Conservation (phyloP, 768 basidiomycete genomes). For the Harrya chromipes region DNA sequence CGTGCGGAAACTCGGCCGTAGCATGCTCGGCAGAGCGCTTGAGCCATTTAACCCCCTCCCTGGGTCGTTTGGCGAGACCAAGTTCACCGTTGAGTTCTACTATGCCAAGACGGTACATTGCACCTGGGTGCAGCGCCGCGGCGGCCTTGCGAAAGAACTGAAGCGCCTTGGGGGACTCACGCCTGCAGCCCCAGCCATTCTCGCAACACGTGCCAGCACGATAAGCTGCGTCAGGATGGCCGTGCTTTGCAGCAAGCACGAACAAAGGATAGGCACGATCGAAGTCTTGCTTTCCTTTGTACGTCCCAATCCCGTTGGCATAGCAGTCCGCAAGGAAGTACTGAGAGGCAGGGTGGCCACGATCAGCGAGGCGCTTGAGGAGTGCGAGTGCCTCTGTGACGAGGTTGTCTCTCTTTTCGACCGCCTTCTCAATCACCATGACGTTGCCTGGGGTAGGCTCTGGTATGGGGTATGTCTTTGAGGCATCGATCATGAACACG, state of each 20-base stretch:
- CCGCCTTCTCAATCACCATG: slow-evolving; percentile 75
- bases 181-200: slow-evolving; percentile 96
- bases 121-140: slow-evolving; percentile 86
- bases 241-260: slow-evolving; percentile 94
- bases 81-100: slow-evolving; percentile 96
- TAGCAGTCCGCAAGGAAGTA: slow-evolving; percentile 99
- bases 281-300: slow-evolving; percentile 89
- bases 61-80: slow-evolving; percentile 78
- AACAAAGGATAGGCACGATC: slow-evolving; percentile 97
- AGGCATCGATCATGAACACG: slow-evolving; percentile 97
- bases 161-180: slow-evolving; percentile 88
- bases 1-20: slow-evolving; percentile 94
- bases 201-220: slow-evolving; percentile 97
- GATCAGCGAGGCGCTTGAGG: slow-evolving; percentile 87
- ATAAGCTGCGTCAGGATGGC: slow-evolving; percentile 93
- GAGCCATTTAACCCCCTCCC: slow-evolving; percentile 98
- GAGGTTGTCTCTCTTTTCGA: slow-evolving; percentile 83
- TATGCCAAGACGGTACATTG: slow-evolving; percentile 95
- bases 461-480: slow-evolving; percentile 84
- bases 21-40: slow-evolving; percentile 95
- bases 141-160: slow-evolving; percentile 94
- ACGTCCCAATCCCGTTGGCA: slow-evolving; percentile 95
- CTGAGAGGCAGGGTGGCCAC: slow-evolving; percentile 92
- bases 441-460: slow-evolving; percentile 66
- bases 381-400: slow-evolving; percentile 83